Percentiles rank a stretch among this genome's conserved stretches.
Conservation (phyloP, 352 stramenopile species). For the Phytophthora syringae region DNA sequence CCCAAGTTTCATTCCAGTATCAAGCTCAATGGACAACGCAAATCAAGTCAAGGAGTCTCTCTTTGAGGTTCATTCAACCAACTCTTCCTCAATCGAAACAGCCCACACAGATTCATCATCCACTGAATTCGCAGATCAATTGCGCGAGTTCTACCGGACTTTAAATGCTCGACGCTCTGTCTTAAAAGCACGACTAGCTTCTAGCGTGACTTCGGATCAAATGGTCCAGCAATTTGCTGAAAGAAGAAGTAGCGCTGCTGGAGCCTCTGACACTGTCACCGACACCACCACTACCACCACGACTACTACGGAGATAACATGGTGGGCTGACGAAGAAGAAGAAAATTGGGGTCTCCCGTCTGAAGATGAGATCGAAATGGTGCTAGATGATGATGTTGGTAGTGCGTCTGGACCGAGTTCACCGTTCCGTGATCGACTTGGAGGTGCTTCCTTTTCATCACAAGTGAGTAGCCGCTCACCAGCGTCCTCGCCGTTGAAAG, state of each 20-base stretch:
- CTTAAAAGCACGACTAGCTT: slow-evolving; percentile 26
- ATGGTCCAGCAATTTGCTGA: slow-evolving; percentile 20
- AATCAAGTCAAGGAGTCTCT: not conserved
- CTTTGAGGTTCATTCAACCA: not conserved
- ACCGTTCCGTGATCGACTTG: not conserved
- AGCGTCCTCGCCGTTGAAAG: slow-evolving; percentile 7
- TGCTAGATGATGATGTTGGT: not conserved
- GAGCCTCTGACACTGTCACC: not conserved
- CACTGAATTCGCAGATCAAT: slow-evolving; percentile 20
- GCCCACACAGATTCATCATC: not conserved
- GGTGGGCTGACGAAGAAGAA: slow-evolving; percentile 17
- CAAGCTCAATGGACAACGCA: not conserved
- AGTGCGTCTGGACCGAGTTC: slow-evolving; percentile 1
- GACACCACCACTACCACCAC: not conserved
- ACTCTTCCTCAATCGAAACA: not conserved
- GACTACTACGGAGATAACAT: slow-evolving; percentile 11
- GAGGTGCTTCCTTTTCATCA: slow-evolving; percentile 7
- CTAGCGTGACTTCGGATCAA: slow-evolving; percentile 21
- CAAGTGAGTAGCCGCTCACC: slow-evolving; percentile 1
- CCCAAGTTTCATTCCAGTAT: not conserved
- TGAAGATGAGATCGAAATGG: not conserved
- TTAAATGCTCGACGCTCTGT: slow-evolving; percentile 31
- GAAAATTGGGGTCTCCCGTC: not conserved
- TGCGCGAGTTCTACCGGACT: slow-evolving; percentile 27
- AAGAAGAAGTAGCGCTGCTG: slow-evolving; percentile 14